phyloP scores from a whole-genome alignment of 495 filamentous ascomycete species.

The Parachaetomium inaequale region DNA sequence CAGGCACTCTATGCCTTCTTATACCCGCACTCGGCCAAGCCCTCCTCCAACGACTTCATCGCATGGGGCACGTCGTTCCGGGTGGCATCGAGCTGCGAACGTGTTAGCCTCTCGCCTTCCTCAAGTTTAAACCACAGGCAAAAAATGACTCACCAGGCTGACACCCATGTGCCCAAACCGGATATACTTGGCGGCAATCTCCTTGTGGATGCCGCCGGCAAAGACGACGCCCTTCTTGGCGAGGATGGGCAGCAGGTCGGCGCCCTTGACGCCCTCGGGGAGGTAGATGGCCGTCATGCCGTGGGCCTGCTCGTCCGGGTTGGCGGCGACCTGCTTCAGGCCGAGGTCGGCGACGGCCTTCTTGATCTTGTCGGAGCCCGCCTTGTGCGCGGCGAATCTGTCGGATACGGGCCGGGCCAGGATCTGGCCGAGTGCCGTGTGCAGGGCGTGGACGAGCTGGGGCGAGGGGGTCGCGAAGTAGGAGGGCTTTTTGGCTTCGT shows the following conservation, averaged over 20 bases:
- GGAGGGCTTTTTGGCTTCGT: constrained; percentile 92
- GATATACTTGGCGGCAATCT: constrained; percentile 56
- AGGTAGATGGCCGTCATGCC: constrained; percentile 98
- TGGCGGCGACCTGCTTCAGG: constrained; percentile 76
- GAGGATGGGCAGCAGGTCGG: constrained; percentile 80
- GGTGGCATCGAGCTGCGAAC: constrained; percentile 52
- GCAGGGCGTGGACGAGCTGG: constrained; percentile 88
- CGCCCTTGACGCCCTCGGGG: constrained; percentile 72
- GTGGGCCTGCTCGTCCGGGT: constrained; percentile 87
- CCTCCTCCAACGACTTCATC: constrained; percentile 68
- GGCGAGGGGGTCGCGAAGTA: constrained; percentile 97
- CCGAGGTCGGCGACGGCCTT: constrained; percentile 71
- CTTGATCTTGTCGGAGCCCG: constrained; percentile 78
- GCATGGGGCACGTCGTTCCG: constrained; percentile 76
- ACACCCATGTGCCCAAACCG: constrained; percentile 93
- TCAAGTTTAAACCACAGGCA: background rate
- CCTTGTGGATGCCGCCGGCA: constrained; percentile 90
- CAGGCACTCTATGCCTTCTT: constrained; percentile 42
- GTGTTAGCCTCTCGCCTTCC: constrained; percentile 8
- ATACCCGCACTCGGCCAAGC: constrained; percentile 68
- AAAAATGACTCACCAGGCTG: constrained; percentile 57
- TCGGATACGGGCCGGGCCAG: constrained; percentile 70
- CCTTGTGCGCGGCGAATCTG: constrained; percentile 74
- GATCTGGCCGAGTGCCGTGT: constrained; percentile 89
- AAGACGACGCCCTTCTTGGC: constrained; percentile 90